Base-by-base conservation (phyloP, 1,139 yeast species). In the Sugiyamaella neomexicana region DNA sequence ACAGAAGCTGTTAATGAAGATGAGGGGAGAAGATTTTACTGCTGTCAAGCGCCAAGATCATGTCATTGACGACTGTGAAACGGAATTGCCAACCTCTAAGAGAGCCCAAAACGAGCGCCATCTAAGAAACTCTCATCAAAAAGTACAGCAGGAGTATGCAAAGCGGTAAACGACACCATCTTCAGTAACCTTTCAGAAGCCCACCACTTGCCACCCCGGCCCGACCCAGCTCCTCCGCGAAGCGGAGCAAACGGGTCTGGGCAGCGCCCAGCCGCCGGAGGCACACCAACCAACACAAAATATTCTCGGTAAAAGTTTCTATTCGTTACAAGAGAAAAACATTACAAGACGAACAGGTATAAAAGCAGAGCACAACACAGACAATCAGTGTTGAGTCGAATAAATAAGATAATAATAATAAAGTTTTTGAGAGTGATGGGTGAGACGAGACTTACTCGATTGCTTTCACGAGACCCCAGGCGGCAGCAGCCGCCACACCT, bases 401-500 rank as follows among this genome's bases (percentile, higher is more conserved):
- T 20, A 20, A 20, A 20, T 20, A 20, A 20, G 25, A 20, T 20
- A 46, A 32, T 37, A 27, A 46, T 38, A 38, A 23, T 38, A 34
- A 9, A 12, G 12, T 13, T 46, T 16, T 23, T 9, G 12, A 3
- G 12, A 3, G 23, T 8, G 34, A 7, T 9, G 34, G n/a, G 34
- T n/a, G n/a, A n/a, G n/a, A n/a, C n/a, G n/a, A n/a, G n/a, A 12
- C 10, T 56, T 62, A 69, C 56, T 86, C 96, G 60, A 90, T 84
- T 60, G 85, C 73, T 68, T 84, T 86, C 45, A 93, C 98, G 68
- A 91, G 80, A 46, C 83, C 83, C 97, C 97, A 93, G 17, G 99
- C 98, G 25, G 96, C 89, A 6, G 96, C 96, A 4, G 99, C 99
- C 25, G 99, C 99, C 34, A 87, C 74, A 15, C 97, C 95, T 43